Evolutionary conservation across 2,329 filamentous ascomycete species (phyloP).

Genomic region (Alternaria sp.): DNA sequence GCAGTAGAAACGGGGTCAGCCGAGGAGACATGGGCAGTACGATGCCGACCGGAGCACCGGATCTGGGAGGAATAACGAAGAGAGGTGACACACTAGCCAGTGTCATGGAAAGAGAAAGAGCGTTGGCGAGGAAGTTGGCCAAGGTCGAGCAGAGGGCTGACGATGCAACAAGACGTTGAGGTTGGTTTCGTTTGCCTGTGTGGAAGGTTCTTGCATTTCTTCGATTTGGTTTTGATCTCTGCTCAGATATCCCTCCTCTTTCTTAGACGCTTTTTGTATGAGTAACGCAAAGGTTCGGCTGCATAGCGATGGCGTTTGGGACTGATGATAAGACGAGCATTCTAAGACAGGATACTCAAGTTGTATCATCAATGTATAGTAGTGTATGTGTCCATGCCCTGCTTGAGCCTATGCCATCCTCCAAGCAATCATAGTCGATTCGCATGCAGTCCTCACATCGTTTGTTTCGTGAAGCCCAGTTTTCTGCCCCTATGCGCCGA

Average conservation of each 20-base stretch:
- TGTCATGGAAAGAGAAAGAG: slow-evolving; percentile 37
- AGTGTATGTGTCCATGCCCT: background rate
- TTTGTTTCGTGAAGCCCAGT: slow-evolving; percentile 28
- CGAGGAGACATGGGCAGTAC: slow-evolving; percentile 14
- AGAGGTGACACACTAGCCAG: slow-evolving; percentile 31
- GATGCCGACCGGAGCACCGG: slow-evolving; percentile 23
- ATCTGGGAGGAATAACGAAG: slow-evolving; percentile 21
- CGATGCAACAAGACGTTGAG: slow-evolving; percentile 20
- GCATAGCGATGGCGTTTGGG: slow-evolving; percentile 34
- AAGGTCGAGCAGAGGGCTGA: slow-evolving; percentile 35
- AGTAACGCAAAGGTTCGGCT: slow-evolving; percentile 4
- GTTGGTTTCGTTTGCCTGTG: background rate
- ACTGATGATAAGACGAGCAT: background rate
- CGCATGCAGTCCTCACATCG: background rate
- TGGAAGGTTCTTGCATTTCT: background rate
- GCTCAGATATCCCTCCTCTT: slow-evolving; percentile 29
- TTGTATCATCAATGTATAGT: slow-evolving; percentile 6
- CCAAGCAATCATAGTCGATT: background rate
- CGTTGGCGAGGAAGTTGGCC: slow-evolving; percentile 33
- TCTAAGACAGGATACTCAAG: background rate
- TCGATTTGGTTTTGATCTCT: slow-evolving; percentile 21
- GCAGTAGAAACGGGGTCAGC: slow-evolving; percentile 31
- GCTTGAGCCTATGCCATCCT: background rate
- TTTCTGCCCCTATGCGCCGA: slow-evolving; percentile 53
- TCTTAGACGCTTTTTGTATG: slow-evolving; percentile 3